Evolutionary conservation across 139 green algal genomes (phyloP).

Genomic region (Coelastrella sp.): DNA sequence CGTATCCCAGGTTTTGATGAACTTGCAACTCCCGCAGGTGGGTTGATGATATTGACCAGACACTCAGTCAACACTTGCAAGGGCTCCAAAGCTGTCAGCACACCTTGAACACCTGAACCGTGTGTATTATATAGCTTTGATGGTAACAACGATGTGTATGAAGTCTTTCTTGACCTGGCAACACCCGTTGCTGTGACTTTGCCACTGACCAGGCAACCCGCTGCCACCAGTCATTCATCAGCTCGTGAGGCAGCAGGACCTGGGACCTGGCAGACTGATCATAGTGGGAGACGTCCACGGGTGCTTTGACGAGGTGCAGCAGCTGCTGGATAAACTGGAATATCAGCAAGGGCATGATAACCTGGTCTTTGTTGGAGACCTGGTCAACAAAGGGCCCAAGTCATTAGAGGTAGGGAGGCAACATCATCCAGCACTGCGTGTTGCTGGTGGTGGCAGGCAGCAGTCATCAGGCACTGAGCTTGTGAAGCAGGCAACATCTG

Average conservation of each 20-base stretch:
- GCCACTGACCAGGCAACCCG: conserved; percentile 46
- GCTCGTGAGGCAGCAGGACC: not conserved
- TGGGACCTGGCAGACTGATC: conserved; percentile 31
- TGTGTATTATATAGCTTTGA: too few species aligned
- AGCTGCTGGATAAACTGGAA: conserved; percentile 52
- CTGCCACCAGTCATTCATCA: conserved; percentile 42
- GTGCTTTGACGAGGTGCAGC: conserved; percentile 57
- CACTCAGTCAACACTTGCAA: too few species aligned
- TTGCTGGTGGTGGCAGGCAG: not conserved
- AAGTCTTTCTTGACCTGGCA: too few species aligned
- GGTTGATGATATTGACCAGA: too few species aligned
- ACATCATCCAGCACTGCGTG: not conserved
- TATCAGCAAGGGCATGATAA: conserved; percentile 53
- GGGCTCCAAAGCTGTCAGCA: not conserved
- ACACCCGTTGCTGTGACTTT: not conserved
- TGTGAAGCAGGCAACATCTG: not conserved
- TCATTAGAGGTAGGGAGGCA: conserved; percentile 13
- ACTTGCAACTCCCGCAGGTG: too few species aligned
- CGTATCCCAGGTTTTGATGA: too few species aligned
- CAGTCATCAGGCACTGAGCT: too few species aligned
- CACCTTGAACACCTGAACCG: not conserved
- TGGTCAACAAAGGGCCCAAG: conserved; percentile 74
- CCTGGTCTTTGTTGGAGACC: conserved; percentile 70
- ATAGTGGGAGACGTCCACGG: conserved; percentile 66
- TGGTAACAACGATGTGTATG: too few species aligned